phyloP scores from a whole-genome alignment of 148 eudicot genomes.

The Pouteria glomerata region DNA sequence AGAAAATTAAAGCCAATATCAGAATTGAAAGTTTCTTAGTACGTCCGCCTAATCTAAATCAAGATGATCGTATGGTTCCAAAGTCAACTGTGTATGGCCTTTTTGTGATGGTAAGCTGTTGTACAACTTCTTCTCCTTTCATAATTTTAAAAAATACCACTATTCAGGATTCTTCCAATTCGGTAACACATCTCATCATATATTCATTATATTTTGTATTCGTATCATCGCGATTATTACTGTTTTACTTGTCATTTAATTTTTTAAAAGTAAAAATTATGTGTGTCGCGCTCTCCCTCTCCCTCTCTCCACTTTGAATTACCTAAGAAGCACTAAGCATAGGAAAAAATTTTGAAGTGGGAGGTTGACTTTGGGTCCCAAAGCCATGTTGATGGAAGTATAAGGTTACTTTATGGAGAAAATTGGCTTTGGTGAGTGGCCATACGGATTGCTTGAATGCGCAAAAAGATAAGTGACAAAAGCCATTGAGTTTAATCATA shows the following conservation, averaged over 20 bases:
- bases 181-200: no score
- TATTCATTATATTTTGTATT: no score
- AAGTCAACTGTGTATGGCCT: neutral
- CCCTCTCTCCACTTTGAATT: neutral
- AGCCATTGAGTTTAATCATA: neutral
- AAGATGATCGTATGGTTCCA: neutral
- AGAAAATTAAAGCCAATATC: neutral
- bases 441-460: neutral
- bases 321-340: neutral
- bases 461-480: neutral
- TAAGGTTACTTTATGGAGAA: neutral
- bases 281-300: no score
- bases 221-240: no score
- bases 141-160: no score
- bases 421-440: neutral
- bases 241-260: no score
- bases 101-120: neutral
- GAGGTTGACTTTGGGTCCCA: slow-evolving; percentile 10
- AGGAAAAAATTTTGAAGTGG: neutral
- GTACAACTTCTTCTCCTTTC: no score
- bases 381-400: neutral
- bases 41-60: neutral
- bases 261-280: no score
- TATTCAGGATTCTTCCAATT: no score
- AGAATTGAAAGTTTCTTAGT: neutral